Conservation (phyloP, 148 eudicot species). For the Cornus controversa region DNA sequence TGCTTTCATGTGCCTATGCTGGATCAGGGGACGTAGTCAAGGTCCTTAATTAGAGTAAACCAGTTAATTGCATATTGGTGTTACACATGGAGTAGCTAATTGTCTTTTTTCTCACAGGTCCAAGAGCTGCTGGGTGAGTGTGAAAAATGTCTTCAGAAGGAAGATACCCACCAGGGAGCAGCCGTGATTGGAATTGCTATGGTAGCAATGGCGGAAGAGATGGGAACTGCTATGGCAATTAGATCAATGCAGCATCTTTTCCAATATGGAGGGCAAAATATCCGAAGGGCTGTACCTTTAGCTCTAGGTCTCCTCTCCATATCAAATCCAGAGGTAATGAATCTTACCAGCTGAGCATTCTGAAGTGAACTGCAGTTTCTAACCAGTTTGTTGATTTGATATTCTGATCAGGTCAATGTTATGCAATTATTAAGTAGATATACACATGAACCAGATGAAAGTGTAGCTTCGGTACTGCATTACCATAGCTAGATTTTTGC, state of each 20-base stretch:
- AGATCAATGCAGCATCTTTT: slow-evolving; percentile 91
- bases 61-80: slow-evolving; percentile 9
- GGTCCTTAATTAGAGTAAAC: slow-evolving; percentile 47
- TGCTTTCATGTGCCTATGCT: slow-evolving; percentile 97
- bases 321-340: slow-evolving; percentile 79
- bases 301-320: slow-evolving; percentile 90
- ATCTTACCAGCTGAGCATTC: neutral
- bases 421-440: slow-evolving; percentile 95
- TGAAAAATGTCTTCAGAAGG: slow-evolving; percentile 88
- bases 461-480: slow-evolving; percentile 78
- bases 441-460: slow-evolving; percentile 89
- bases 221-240: slow-evolving; percentile 90
- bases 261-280: slow-evolving; percentile 95
- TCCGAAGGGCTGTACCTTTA: slow-evolving; percentile 89
- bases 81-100: neutral
- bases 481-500: neutral
- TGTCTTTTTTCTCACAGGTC: slow-evolving; percentile 45
- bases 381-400: slow-evolving; percentile 6
- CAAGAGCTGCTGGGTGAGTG: slow-evolving; percentile 93
- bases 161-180: slow-evolving; percentile 90
- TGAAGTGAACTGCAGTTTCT: slow-evolving; percentile 6
- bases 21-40: slow-evolving; percentile 97
- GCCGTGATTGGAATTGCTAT: slow-evolving; percentile 94
- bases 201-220: slow-evolving; percentile 98
- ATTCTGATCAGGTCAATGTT: slow-evolving; percentile 70